Base-by-base conservation (phyloP, 2,329 filamentous ascomycete species). In the Fusarium robinianum region DNA sequence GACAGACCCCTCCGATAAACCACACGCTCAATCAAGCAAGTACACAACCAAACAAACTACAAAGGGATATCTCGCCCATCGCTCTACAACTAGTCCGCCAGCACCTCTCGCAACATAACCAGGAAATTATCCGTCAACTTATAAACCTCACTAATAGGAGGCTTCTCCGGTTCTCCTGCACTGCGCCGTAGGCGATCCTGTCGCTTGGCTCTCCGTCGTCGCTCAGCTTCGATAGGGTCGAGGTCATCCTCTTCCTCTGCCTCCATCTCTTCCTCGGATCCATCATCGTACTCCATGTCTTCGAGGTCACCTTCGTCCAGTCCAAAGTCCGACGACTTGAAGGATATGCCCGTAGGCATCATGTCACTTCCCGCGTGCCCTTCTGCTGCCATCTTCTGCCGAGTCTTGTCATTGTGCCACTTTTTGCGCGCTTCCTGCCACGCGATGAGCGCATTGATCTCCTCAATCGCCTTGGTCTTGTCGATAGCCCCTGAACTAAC, bases 371-470 rank as follows among this genome's bases (percentile, higher is more conserved):
- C 73, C 8, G 66, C 65, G 24, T 74, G 73, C 5, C 76, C 75
- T 62, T 92, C 90, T 3, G 90, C 90, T 0, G 94, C 94, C 94
- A 99, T 97, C 78, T 99, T 99, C 73, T 97, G 94, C 40, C 91
- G 77, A 7, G 94, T 99, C 77, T 99, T 99, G 71, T 95, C 90
- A 49, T 92, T 84, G 66, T 99, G 94, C 94, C 94, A 99, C 72
- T 92, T 92, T 78, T 99, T 97, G 41, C 94, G 79, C 27, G 89
- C 88, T 65, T 91, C 89, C 68, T 99, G 94, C 94, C 94, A 99
- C 33, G 85, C 78, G 58, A 99, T 94, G 35, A 99, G 76, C 19
- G 79, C 74, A 62, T 97, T 83, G 62, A 97, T 91, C 71, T 99
- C 94, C 3, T 72, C 72, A 7, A 91, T 82, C 0, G 87, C 88